Evolutionary conservation across 345 rosid genomes (phyloP), one percentile per base, ranked within the genome.

Genomic region (Mallotus nudiflorus): DNA sequence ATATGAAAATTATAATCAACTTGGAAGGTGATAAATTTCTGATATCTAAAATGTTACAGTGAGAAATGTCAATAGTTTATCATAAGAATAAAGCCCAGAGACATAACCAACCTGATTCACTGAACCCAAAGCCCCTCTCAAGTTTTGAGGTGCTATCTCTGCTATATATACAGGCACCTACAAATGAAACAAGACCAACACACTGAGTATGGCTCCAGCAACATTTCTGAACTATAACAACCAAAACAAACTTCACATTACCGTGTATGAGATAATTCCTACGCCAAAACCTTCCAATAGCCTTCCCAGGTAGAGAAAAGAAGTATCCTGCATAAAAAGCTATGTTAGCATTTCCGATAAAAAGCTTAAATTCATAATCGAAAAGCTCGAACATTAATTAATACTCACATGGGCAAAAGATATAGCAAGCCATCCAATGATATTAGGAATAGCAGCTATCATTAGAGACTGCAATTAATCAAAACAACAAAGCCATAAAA

Each of bases 231-330:
- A 13, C 2, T 11, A 46, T 14, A 59, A 66, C 15, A 27, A 44
- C 40, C 15, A 54, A 63, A 40, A 15, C 35, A 60, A 64, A 68
- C 64, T 28, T 62, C 61, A 49, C 37, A 33, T 72, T 85, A 95
- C 98, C 86, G 96, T 91, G 77, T 90, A 95, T 19, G 99, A 95
- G 64, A 95, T 89, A 65, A 95, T 92, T 74, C 99, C 99, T 61
- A 92, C 99, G 40, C 99, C 99, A 69, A 95, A 95, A 20, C 99
- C 99, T 82, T 90, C 98, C 84, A 95, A 79, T 69, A 95, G 78
- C 73, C 99, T 79, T 67, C 99, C 99, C 99, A 95, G 79, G 85
- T 95, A 95, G 53, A 95, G 96, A 85, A 95, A 95, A 67, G 98
- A 92, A 67, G 91, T 72, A 84, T 95, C 98, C 99, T 95, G 76